Percentiles rank a stretch among this genome's conserved stretches.
Evolutionary conservation across 2,329 filamentous ascomycete genomes (phyloP).

Genomic region (Botrytis sinoallii): DNA sequence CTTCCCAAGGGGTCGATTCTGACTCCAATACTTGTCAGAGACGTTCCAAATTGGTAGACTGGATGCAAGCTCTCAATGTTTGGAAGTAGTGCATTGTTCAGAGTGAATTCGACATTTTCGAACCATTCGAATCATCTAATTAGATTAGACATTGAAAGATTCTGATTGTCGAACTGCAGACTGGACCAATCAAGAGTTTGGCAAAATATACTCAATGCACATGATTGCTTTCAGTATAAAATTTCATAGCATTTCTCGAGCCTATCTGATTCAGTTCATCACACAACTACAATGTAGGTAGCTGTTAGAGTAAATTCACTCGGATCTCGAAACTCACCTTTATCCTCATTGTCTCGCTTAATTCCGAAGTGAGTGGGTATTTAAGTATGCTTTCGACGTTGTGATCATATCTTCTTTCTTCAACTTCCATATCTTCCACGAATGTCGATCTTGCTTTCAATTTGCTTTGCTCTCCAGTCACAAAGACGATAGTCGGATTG

Average conservation of each 20-base stretch:
- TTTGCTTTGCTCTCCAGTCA: background rate
- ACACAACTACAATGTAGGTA: background rate
- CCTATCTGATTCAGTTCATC: background rate
- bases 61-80: too few relatives aligned
- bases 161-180: too few relatives aligned
- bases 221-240: background rate
- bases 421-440: background rate
- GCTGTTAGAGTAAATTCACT: background rate
- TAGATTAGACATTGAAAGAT: too few relatives aligned
- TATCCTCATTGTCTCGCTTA: background rate
- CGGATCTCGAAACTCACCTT: background rate
- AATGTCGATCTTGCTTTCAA: conserved; percentile 2
- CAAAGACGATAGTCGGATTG: background rate
- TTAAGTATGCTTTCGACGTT: background rate
- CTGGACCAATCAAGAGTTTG: background rate
- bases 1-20: too few relatives aligned
- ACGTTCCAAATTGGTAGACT: too few relatives aligned
- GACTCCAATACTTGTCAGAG: too few relatives aligned
- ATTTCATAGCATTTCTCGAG: background rate
- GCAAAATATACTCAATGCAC: background rate
- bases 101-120: too few relatives aligned
- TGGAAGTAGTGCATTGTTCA: too few relatives aligned
- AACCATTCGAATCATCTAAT: too few relatives aligned
- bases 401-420: background rate
- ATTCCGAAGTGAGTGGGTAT: background rate